Conservation (phyloP, 2,329 filamentous ascomycete genomes). For the Fusarium sp. region DNA sequence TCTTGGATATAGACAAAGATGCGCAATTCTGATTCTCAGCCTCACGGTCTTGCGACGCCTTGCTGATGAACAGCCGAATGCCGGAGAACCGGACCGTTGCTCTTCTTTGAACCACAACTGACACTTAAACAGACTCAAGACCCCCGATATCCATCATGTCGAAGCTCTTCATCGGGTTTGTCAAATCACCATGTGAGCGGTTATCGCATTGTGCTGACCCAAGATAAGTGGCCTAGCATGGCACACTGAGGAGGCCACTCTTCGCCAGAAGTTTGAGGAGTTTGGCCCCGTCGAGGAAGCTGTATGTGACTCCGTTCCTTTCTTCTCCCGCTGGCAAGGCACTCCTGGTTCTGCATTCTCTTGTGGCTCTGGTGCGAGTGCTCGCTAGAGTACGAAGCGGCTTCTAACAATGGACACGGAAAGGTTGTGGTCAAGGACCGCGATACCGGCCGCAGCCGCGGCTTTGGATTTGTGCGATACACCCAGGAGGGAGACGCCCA, state of each 20-base stretch:
- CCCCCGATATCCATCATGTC: constrained; percentile 71
- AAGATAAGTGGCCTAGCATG: constrained; percentile 87
- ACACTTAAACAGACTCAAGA: constrained; percentile 25
- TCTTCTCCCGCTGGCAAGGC: constrained; percentile 35
- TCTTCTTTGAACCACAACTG: constrained; percentile 12
- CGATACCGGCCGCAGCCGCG: constrained; percentile 95
- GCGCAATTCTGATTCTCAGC: background rate
- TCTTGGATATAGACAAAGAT: background rate
- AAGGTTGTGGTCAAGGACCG: constrained; percentile 98
- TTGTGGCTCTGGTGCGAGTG: constrained; percentile 34
- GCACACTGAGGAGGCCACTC: constrained; percentile 92
- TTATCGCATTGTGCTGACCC: constrained; percentile 37
- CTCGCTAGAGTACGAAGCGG: constrained; percentile 23
- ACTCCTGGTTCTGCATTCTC: constrained; percentile 33
- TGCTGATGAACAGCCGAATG: background rate
- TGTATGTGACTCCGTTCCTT: constrained; percentile 69
- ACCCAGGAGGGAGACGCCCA: constrained; percentile 80
- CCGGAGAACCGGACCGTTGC: background rate
- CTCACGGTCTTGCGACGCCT: background rate
- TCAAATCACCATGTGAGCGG: background rate
- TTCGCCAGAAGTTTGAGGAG: constrained; percentile 92
- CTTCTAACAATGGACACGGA: constrained; percentile 35
- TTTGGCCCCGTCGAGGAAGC: constrained; percentile 94
- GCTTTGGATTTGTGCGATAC: constrained; percentile 97
- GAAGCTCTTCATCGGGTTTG: constrained; percentile 76